Percentiles rank a stretch among this genome's conserved stretches.
phyloP scores from a whole-genome alignment of 805 yeast genomes.

The Priceomyces carsonii region DNA sequence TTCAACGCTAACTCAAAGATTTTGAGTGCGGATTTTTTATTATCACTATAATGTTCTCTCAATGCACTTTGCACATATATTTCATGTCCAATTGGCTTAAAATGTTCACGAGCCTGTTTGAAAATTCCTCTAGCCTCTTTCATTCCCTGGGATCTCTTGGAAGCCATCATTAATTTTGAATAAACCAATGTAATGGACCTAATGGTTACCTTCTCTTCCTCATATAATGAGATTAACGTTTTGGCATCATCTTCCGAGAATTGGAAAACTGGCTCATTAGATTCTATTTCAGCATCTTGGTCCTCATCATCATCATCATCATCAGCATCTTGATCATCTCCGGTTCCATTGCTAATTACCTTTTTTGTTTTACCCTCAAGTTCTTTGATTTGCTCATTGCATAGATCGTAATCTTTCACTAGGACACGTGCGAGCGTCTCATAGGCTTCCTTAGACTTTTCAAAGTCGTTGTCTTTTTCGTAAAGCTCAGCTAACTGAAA shows the following conservation, averaged over 20 bases:
- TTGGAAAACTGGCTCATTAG: conserved; percentile 8
- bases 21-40: conserved; percentile 66
- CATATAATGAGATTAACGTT: conserved; percentile 18
- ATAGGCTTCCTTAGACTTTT: conserved; percentile 52
- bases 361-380: conserved; percentile 19
- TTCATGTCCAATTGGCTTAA: conserved; percentile 64
- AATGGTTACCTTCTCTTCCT: conserved; percentile 22
- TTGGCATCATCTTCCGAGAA: conserved; percentile 22
- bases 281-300: conserved; percentile 6
- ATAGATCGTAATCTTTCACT: conserved; percentile 33
- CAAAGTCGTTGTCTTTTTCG: conserved; percentile 57
- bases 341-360: conserved; percentile 4
- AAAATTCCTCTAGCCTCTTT: conserved; percentile 74
- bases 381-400: conserved; percentile 21
- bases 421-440: conserved; percentile 51
- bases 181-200: conserved; percentile 62
- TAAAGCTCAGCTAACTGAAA: conserved; percentile 67
- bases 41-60: conserved; percentile 72
- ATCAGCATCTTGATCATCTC: conserved; percentile 6
- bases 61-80: conserved; percentile 80
- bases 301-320: conserved; percentile 22
- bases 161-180: conserved; percentile 67
- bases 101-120: conserved; percentile 62
- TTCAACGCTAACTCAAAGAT: conserved; percentile 81
- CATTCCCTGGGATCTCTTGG: conserved; percentile 67